Evolutionary conservation across 2,329 filamentous ascomycete genomes (phyloP), one percentile per base, ranked within the genome.

Genomic region (Cladosporium colombiae): DNA sequence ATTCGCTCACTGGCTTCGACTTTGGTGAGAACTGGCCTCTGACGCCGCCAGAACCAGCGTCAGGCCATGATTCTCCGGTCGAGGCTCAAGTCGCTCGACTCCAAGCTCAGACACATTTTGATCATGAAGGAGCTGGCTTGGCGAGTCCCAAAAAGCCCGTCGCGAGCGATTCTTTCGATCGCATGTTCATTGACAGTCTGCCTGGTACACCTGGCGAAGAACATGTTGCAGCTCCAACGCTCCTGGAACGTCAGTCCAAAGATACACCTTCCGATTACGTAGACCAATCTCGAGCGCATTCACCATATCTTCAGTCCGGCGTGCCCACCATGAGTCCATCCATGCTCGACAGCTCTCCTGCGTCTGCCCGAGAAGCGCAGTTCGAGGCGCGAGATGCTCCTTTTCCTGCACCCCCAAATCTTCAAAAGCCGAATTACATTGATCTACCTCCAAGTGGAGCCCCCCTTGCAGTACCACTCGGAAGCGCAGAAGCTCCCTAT

Each of bases 131-230:
- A 33, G 18, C 61, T 6, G 35, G 50, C 25, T 18, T 63, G 50
- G 59, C 61, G 7, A 68, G 55, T 16, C 66, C 69, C 5, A 70
- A 68, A 62, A 68, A 66, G 11, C 64, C 73, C 8, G 67, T 77
- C 33, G 70, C 69, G 35, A 73, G 72, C 11, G 72, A 77, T 65
- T 68, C 63, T 10, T 78, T 77, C 46, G 72, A 78, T 31, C 70
- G 68, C 25, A 71, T 74, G 63, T 77, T 77, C 62, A 71, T 78
- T 10, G 68, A 73, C 33, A 74, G 70, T 58, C 62, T 77, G 11
- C 75, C 73, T 1, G 60, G 53, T 4, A 62, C 58, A 6, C 33
- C 64, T 27, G 58, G n/a, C 18, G 27, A 55, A 7, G 57, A 62
- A 18, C 31, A 16, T 3, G 1, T 13, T n/a, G 25, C 35, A 7